Percentiles rank a stretch among this genome's conserved stretches.
Evolutionary conservation across 2,329 filamentous ascomycete genomes (phyloP).

Genomic region (Ascochyta lentis): DNA sequence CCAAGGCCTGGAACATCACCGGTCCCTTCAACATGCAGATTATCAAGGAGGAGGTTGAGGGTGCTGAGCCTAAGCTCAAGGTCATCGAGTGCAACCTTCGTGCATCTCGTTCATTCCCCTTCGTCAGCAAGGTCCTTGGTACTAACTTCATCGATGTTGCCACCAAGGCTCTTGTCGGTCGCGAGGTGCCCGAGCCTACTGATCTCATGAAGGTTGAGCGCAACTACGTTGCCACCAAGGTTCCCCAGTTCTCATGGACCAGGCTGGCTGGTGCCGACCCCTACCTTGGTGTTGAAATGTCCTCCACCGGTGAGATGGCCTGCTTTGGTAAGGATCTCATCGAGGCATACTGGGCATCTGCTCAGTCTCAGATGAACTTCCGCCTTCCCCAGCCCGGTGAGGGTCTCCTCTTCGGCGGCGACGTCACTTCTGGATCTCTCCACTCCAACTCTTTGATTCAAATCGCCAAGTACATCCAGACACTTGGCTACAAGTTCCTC

Average conservation of each 20-base stretch:
- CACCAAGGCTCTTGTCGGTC: constrained; percentile 87
- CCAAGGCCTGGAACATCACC: constrained; percentile 95
- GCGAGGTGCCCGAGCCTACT: constrained; percentile 80
- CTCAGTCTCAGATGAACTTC: constrained; percentile 99
- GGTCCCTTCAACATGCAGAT: constrained; percentile 99
- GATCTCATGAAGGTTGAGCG: constrained; percentile 91
- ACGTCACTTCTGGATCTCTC: constrained; percentile 59
- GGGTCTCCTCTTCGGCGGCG: constrained; percentile 92
- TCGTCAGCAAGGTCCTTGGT: constrained; percentile 95
- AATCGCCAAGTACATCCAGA: constrained; percentile 85
- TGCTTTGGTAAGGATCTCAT: constrained; percentile 97
- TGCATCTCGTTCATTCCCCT: constrained; percentile 96
- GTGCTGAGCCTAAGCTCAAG: constrained; percentile 79
- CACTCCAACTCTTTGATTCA: constrained; percentile 71
- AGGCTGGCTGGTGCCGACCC: constrained; percentile 96
- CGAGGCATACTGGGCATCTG: constrained; percentile 96
- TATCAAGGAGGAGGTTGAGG: constrained; percentile 86
- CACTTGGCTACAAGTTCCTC: constrained; percentile 93
- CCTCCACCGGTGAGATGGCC: constrained; percentile 95
- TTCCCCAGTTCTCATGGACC: constrained; percentile 99
- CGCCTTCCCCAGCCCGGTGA: constrained; percentile 92
- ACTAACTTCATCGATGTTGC: constrained; percentile 97
- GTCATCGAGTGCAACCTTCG: constrained; percentile 99
- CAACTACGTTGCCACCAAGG: constrained; percentile 95
- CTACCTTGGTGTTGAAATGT: constrained; percentile 98